These are phyloP conservation scores for Penicillium roqueforti DNA, from an alignment of 495 filamentous ascomycete genomes.

Conservation along the genomic window DNA sequence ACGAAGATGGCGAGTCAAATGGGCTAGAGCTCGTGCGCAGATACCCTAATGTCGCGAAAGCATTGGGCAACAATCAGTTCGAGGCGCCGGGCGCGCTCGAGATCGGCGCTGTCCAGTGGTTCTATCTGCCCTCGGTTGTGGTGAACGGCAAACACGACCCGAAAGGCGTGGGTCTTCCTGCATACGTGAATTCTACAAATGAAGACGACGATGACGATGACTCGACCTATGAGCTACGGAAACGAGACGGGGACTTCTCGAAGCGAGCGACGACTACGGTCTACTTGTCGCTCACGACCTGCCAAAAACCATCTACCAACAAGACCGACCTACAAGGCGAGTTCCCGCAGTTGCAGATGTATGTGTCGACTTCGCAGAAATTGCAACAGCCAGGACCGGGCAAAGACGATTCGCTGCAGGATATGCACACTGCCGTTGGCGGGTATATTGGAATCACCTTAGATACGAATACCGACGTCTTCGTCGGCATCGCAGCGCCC, in stretches of 20 bases:
- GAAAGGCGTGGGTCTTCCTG: conserved; percentile 36
- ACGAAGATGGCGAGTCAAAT: conserved; percentile 35
- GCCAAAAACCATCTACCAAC: conserved; percentile 60
- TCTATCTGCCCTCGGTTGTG: conserved; percentile 46
- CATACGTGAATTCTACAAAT: conserved; percentile 18
- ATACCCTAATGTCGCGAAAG: conserved; percentile 39
- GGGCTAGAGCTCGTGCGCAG: conserved; percentile 63
- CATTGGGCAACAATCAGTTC: conserved; percentile 63
- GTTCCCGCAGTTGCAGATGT: conserved; percentile 69
- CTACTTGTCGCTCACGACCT: conserved; percentile 79
- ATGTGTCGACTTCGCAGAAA: conserved; percentile 61
- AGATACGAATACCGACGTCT: conserved; percentile 56
- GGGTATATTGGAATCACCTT: conserved; percentile 53
- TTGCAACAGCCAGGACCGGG: conserved; percentile 67
- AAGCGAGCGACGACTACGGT: conserved; percentile 46
- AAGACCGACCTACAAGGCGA: conserved; percentile 30
- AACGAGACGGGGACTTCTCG: conserved; percentile 11
- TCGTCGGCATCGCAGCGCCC: conserved; percentile 69
- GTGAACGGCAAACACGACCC: conserved; percentile 34
- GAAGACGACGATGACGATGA: background rate
- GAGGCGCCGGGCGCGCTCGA: conserved; percentile 46
- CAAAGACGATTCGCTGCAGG: conserved; percentile 38
- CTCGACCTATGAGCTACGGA: conserved; percentile 23
- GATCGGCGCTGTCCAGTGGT: conserved; percentile 55
- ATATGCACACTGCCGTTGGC: conserved; percentile 39